Evolutionary conservation across 2,329 filamentous ascomycete genomes (phyloP), one percentile per base, ranked within the genome.

Genomic region (Sarocladiaceae sp.): DNA sequence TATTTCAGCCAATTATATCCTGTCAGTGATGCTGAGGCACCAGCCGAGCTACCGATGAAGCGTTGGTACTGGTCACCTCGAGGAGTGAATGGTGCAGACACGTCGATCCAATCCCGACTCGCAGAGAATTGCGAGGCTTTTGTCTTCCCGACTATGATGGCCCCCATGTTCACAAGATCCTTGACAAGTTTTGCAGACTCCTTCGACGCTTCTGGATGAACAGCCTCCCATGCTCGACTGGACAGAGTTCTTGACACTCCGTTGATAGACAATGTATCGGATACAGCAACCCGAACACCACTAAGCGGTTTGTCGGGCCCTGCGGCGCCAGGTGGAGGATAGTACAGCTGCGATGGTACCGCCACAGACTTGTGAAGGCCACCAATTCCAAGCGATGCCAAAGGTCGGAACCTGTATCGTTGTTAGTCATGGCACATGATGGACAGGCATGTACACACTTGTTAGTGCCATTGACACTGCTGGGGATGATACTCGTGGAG

Each of bases 81-180:
- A 3, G 73, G 69, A 49, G 69, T 76, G 62, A 71, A 71, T 0
- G 74, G 73, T n/a, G 68, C 66, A 15, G 63, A 60, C 4, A 58
- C 60, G 20, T 73, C 71, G 1, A 68, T 53, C 69, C 70, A 73
- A 51, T 83, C 78, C 42, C 54, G 52, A 5, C 65, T 65, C 4
- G 67, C 60, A 12, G 71, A 72, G 48, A 81, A 73, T 55, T 78
- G 75, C 1, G 72, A 68, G 2, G 72, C 71, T 56, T 77, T 79
- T 20, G 75, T 76, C 64, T 79, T 81, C 3, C 78, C 78, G 0
- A 82, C 66, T 11, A 81, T 60, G 8, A 80, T 64, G 0, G 80
- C 84, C 0, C 86, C 85, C 2, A 79, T 73, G 51, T 83, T 75
- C 3, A 87, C 71, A 1, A 89, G 64, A 2, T 71, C 69, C 49